Conservation (phyloP, 148 eudicot genomes). For the Fallopia convolvulus region DNA sequence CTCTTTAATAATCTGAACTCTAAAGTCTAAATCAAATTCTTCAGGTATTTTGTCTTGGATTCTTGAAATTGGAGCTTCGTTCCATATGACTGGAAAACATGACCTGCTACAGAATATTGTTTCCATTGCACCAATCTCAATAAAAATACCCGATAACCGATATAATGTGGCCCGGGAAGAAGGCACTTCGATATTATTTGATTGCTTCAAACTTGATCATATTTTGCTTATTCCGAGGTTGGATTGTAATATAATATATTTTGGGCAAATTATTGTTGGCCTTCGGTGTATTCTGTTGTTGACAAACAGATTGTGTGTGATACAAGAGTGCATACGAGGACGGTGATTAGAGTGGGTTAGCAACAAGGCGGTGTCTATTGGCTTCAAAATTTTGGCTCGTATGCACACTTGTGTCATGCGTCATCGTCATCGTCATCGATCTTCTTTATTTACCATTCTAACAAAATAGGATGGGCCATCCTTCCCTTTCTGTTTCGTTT, state of each 20-base stretch:
- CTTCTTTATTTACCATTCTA: neutral
- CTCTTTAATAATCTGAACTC: neutral
- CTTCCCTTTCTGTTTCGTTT: neutral
- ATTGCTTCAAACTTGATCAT: too few species aligned
- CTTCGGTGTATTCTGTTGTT: neutral
- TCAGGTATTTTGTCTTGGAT: neutral
- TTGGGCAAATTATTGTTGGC: too few species aligned
- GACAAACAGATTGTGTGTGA: too few species aligned
- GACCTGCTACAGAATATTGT: too few species aligned
- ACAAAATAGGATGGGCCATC: neutral
- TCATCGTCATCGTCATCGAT: too few species aligned
- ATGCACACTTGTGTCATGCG: too few species aligned
- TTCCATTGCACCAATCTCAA: neutral
- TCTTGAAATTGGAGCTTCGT: neutral
- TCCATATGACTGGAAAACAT: neutral
- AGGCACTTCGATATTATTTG: neutral
- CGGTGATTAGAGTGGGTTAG: neutral
- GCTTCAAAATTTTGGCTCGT: neutral
- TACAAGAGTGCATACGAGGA: neutral
- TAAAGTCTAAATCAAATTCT: neutral
- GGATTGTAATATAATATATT: neutral
- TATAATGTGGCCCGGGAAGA: neutral
- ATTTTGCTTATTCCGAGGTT: neutral
- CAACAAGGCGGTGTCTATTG: neutral
- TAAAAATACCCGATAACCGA: neutral